phyloP scores from a whole-genome alignment of 345 rosid species.

The Murraya koenigii region DNA sequence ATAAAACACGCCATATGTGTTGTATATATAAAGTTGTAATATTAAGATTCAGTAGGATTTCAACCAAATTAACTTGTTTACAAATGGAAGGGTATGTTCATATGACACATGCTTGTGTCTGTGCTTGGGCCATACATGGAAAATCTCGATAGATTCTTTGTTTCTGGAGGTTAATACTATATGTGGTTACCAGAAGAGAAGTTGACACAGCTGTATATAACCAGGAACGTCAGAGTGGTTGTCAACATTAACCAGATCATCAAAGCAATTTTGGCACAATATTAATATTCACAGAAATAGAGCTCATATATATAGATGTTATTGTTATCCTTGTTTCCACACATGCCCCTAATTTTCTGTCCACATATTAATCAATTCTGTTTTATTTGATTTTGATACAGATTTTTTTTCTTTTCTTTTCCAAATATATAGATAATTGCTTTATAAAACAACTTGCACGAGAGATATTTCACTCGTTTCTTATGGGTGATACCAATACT shows the following conservation, averaged over 20 bases:
- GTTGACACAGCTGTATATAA: not conserved
- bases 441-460: too few relatives aligned
- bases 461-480: too few relatives aligned
- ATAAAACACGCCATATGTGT: not conserved
- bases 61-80: not conserved
- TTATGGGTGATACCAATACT: too few relatives aligned
- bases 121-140: not conserved
- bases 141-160: constrained; percentile 4
- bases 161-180: not conserved
- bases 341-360: not conserved
- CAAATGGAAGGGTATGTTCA: not conserved
- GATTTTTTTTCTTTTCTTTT: too few relatives aligned
- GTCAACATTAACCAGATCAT: not conserved
- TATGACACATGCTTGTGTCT: constrained; percentile 9
- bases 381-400: not conserved
- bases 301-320: not conserved
- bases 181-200: not conserved
- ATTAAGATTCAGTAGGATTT: not conserved
- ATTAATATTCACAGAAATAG: not conserved
- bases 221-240: not conserved
- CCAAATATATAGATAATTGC: too few relatives aligned
- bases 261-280: not conserved
- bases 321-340: not conserved
- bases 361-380: not conserved
- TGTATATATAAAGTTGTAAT: not conserved